Evolutionary conservation across 371 early-diverging fungal genomes (phyloP).

Genomic region (Mucor lusitanicus): DNA sequence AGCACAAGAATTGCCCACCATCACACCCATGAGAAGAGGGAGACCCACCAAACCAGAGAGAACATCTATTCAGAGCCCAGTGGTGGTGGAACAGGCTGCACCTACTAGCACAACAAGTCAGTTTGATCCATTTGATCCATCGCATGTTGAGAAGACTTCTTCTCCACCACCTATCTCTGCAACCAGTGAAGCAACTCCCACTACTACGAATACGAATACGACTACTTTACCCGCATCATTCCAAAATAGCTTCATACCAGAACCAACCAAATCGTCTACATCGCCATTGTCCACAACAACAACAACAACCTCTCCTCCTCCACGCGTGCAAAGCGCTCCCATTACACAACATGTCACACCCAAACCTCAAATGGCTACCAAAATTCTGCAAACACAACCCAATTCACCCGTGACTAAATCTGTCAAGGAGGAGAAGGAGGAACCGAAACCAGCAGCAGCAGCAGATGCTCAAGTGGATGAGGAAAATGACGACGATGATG

Average conservation of each 20-base stretch:
- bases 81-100: neutral
- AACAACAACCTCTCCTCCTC: neutral
- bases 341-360: slow-evolving; percentile 10
- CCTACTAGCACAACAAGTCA: neutral
- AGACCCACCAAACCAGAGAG: slow-evolving; percentile 52
- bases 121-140: slow-evolving; percentile 32
- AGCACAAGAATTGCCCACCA: slow-evolving; percentile 43
- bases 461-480: neutral
- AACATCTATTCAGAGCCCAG: neutral
- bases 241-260: neutral
- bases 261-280: neutral
- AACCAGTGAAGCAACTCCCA: neutral
- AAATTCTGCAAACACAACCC: slow-evolving; percentile 13
- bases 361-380: slow-evolving; percentile 13
- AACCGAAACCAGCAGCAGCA: neutral
- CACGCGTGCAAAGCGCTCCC: slow-evolving; percentile 20
- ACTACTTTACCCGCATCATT: neutral
- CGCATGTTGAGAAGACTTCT: slow-evolving; percentile 7
- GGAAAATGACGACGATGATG: neutral
- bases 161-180: neutral
- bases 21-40: slow-evolving; percentile 77
- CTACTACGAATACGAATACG: no score
- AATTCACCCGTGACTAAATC: slow-evolving; percentile 3
- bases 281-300: no score
- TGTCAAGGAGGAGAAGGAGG: neutral